These are phyloP conservation scores for Komagataella pastoris DNA, from an alignment of 805 yeast species.

Conservation along the genomic window DNA sequence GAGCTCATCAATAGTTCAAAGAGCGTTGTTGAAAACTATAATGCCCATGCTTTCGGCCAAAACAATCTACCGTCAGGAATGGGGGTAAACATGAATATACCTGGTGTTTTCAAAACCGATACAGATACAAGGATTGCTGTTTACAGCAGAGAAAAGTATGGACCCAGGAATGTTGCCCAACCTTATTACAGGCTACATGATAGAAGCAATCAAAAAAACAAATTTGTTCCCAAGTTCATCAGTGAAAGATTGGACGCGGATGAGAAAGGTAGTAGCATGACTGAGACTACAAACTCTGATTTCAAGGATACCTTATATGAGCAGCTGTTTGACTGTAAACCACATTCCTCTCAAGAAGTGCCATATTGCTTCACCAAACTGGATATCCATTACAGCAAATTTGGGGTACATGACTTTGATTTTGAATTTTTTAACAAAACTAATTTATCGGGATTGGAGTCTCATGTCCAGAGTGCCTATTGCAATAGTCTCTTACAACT, in stretches of 20 bases:
- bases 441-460: conserved; percentile 71
- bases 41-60: neutral
- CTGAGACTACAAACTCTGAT: neutral
- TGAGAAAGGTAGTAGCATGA: conserved; percentile 8
- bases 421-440: conserved; percentile 76
- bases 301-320: conserved; percentile 3
- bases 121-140: conserved; percentile 17
- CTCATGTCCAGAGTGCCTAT: conserved; percentile 67
- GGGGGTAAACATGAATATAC: conserved; percentile 7
- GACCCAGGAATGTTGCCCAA: conserved; percentile 35
- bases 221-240: conserved; percentile 35
- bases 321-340: conserved; percentile 17
- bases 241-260: conserved; percentile 34
- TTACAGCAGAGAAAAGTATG: conserved; percentile 45
- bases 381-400: conserved; percentile 71
- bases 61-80: neutral
- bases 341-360: conserved; percentile 21
- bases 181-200: conserved; percentile 26
- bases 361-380: conserved; percentile 70
- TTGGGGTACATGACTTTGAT: conserved; percentile 92
- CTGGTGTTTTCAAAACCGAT: conserved; percentile 18
- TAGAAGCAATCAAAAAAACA: conserved; percentile 11
- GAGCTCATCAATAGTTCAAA: conserved; percentile 26
- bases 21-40: neutral
- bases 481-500: conserved; percentile 72